Conservation (phyloP, 495 filamentous ascomycete genomes). For the Jackrogersella minutella region DNA sequence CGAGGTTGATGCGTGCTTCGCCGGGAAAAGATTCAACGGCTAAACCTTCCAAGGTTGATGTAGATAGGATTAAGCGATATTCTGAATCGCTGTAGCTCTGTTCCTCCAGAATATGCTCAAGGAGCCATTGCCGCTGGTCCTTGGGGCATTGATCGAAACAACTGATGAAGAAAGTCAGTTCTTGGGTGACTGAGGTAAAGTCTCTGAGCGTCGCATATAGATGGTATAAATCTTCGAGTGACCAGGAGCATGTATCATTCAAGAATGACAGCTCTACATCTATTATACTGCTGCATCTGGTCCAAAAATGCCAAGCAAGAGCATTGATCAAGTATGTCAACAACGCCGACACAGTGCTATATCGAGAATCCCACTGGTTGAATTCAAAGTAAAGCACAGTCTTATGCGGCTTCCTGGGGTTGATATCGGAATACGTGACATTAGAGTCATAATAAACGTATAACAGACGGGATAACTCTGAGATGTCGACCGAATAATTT, state of each 20-base stretch:
- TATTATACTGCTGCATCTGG: background rate
- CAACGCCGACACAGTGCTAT: constrained; percentile 11
- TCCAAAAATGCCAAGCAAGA: constrained; percentile 19
- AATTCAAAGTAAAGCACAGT: constrained; percentile 23
- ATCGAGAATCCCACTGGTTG: constrained; percentile 18
- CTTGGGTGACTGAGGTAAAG: background rate
- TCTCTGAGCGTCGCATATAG: background rate
- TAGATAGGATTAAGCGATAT: constrained; percentile 10
- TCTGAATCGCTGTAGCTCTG: constrained; percentile 3
- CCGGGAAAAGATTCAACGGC: background rate
- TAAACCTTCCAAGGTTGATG: background rate
- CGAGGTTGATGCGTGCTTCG: background rate
- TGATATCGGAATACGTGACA: background rate
- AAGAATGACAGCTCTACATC: background rate
- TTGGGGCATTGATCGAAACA: constrained; percentile 19
- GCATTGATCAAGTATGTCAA: constrained; percentile 17
- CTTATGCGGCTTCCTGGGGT: background rate
- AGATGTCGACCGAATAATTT: background rate
- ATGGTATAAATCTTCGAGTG: constrained; percentile 11
- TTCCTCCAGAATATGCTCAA: background rate
- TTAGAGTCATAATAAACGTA: background rate
- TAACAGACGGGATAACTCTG: background rate
- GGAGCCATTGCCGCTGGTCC: constrained; percentile 16
- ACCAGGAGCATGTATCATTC: background rate
- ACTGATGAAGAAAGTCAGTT: constrained; percentile 21